Evolutionary conservation across 208 protist species (phyloP), one percentile per base, ranked within the genome.

Genomic region (Acanthamoeba healyi): DNA sequence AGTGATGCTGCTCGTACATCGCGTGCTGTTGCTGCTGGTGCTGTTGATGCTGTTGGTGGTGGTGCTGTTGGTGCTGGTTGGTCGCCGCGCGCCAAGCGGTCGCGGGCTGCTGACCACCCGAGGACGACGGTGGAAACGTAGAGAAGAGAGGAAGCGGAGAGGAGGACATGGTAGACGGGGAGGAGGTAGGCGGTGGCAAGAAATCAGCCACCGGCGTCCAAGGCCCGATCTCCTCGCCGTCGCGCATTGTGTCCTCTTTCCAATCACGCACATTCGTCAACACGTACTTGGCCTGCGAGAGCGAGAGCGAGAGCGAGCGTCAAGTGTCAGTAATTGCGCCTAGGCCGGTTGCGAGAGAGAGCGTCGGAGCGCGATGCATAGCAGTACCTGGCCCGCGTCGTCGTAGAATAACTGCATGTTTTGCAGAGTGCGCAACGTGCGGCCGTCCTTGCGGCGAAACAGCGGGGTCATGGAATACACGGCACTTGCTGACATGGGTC

Each of bases 331-430:
- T n/a, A n/a, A n/a, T n/a, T n/a, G n/a, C n/a, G n/a, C n/a, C n/a
- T n/a, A n/a, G n/a, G n/a, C n/a, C 49, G 19, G 19, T 12, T 6
- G 46, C 17, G 46, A 1, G 61, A 10, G 61, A 12, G 4, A 26
- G 24, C 61, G 29, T 3, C 14, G 17, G 24, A 14, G 61, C 29
- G n/a, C 61, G n/a, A 29, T 70, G 24, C 61, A 70, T n/a, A 70
- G n/a, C 29, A 34, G 24, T 86, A 58, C 77, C 0, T 61, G 42
- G 4, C 77, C 77, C 7, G 1, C 6, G 4, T 6, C 77, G 10
- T 58, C 44, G 44, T 86, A 86, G 12, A 86, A 86, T 1, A 86
- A 26, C 38, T 86, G 77, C 17, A 86, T 5, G 14, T 58, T 86
- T 15, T 42, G 29, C 9, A 40, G n/a, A 0, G 77, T 24, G n/a